Evolutionary conservation across 495 filamentous ascomycete genomes (phyloP).

Genomic region (Physcia stellaris): DNA sequence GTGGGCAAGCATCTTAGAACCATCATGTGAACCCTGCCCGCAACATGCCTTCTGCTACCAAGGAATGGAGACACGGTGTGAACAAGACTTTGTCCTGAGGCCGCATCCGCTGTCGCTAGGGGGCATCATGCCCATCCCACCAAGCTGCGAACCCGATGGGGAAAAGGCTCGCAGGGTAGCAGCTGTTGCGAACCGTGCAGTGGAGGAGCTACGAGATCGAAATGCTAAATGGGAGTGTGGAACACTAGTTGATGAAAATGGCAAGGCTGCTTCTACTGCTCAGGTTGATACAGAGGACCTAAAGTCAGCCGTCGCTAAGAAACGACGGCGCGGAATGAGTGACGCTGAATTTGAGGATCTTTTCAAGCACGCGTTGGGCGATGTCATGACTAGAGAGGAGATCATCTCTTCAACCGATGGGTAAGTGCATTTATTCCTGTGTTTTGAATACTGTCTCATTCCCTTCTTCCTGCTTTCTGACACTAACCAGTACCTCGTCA

Average conservation of each 20-base stretch:
- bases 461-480: conserved; percentile 29
- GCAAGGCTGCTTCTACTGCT: conserved; percentile 40
- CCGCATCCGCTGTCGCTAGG: conserved; percentile 72
- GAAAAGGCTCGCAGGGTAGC: conserved; percentile 80
- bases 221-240: conserved; percentile 86
- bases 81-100: conserved; percentile 74
- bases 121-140: conserved; percentile 70
- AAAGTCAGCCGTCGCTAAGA: conserved; percentile 57
- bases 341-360: conserved; percentile 86
- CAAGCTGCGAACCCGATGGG: conserved; percentile 90
- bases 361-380: conserved; percentile 75
- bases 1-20: conserved; percentile 54
- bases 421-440: conserved; percentile 45
- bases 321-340: conserved; percentile 63
- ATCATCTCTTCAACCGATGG: conserved; percentile 52
- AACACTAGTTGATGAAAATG: conserved; percentile 49
- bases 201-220: conserved; percentile 76
- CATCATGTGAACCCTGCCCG: conserved; percentile 83
- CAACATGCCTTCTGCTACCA: conserved; percentile 79
- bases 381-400: conserved; percentile 71
- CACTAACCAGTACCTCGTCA: conserved; percentile 70
- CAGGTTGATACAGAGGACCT: conserved; percentile 63
- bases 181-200: conserved; percentile 71
- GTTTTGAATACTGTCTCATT: neutral
- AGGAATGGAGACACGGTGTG: conserved; percentile 62